Conservation (phyloP, 192 early-diverging fungal genomes). For the Podila epigama region DNA sequence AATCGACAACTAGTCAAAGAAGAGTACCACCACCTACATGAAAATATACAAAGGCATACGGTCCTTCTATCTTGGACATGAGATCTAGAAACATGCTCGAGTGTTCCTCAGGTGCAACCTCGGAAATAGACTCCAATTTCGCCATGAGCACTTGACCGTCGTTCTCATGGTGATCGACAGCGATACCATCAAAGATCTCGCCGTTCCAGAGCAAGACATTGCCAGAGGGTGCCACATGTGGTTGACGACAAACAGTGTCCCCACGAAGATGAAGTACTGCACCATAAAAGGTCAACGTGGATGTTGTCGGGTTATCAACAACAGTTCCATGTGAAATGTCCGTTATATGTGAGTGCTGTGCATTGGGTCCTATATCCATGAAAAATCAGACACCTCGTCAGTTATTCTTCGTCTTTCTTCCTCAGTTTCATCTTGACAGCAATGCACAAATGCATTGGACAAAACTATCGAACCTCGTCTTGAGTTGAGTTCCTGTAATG, state of each 20-base stretch:
- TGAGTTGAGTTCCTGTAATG: constrained; percentile 54
- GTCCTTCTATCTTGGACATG: constrained; percentile 70
- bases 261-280: constrained; percentile 80
- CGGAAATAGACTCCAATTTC: constrained; percentile 19
- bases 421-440: too few species aligned
- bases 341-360: constrained; percentile 40
- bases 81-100: constrained; percentile 38
- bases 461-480: constrained; percentile 52
- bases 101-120: background rate
- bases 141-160: constrained; percentile 37
- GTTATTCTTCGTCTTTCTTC: too few species aligned
- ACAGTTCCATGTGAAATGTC: background rate
- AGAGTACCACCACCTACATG: constrained; percentile 44
- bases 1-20: background rate
- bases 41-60: constrained; percentile 83
- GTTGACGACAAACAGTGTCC: constrained; percentile 60
- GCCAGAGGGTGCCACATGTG: constrained; percentile 53
- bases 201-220: constrained; percentile 87
- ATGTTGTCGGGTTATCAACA: background rate
- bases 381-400: background rate
- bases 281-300: constrained; percentile 51
- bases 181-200: constrained; percentile 84
- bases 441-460: background rate
- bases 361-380: constrained; percentile 62
- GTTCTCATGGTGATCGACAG: constrained; percentile 52